Percentiles rank a stretch among this genome's conserved stretches.
Evolutionary conservation across 202 grass and related monocot genomes (phyloP).

Genomic region (Elaeis oleifera): DNA sequence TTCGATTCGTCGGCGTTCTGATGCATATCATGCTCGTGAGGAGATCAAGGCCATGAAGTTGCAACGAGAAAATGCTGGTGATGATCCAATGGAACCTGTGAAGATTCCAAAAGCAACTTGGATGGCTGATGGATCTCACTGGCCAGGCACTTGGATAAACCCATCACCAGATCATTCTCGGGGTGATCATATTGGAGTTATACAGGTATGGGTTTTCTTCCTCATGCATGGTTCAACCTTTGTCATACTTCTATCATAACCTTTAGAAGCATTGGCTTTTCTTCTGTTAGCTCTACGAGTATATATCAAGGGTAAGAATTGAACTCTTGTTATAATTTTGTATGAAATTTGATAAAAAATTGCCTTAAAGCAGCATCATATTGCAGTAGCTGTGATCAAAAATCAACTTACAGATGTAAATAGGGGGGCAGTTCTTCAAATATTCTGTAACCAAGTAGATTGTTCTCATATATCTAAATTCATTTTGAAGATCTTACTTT

Average conservation of each 20-base stretch:
- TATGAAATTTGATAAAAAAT: background rate
- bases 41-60: slow-evolving; percentile 94
- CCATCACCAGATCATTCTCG: slow-evolving; percentile 63
- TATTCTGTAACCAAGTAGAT: too few species aligned
- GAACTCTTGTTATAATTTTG: too few species aligned
- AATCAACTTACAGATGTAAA: too few species aligned
- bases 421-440: too few species aligned
- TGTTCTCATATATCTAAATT: too few species aligned
- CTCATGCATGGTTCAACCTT: too few species aligned
- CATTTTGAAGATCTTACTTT: too few species aligned
- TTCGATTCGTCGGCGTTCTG: slow-evolving; percentile 77
- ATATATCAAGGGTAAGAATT: too few species aligned
- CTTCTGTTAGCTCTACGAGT: too few species aligned
- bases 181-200: slow-evolving; percentile 83
- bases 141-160: slow-evolving; percentile 87
- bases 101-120: slow-evolving; percentile 97
- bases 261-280: too few species aligned
- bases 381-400: too few species aligned
- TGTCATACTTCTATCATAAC: too few species aligned
- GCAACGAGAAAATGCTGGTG: slow-evolving; percentile 66
- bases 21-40: slow-evolving; percentile 89
- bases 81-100: slow-evolving; percentile 66
- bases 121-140: slow-evolving; percentile 97
- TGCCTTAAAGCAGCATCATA: background rate
- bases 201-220: slow-evolving; percentile 50